Conservation (phyloP, 192 early-diverging fungal genomes). For the Backusella sp. region DNA sequence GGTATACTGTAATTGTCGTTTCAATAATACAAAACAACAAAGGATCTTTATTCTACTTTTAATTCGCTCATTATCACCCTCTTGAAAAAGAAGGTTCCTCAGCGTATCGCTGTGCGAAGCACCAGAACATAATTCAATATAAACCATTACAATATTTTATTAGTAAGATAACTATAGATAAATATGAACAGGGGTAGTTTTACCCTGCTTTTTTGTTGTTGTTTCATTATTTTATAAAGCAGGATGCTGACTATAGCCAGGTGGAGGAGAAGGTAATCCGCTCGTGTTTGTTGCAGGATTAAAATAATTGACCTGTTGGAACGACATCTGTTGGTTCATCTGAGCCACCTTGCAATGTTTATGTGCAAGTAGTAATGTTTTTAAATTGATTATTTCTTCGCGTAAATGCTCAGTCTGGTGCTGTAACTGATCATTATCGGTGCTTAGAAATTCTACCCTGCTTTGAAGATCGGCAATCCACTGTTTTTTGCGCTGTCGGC, state of each 20-base stretch:
- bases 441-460: not conserved
- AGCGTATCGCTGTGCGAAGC: too few species aligned
- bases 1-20: too few species aligned
- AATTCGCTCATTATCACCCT: too few species aligned
- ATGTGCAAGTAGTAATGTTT: not conserved
- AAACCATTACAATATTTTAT: too few species aligned
- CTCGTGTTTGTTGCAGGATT: not conserved
- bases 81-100: too few species aligned
- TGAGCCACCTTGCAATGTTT: not conserved
- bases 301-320: not conserved
- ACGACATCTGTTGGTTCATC: constrained; percentile 38
- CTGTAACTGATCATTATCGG: not conserved
- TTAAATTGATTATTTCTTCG: constrained; percentile 8
- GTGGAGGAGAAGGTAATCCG: not conserved
- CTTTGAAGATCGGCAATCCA: constrained; percentile 13
- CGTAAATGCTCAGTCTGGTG: not conserved
- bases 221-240: not conserved
- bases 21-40: too few species aligned
- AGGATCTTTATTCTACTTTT: too few species aligned
- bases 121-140: too few species aligned
- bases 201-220: not conserved
- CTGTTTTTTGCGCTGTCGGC: constrained; percentile 10
- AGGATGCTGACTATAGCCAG: not conserved
- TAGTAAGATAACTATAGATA: too few species aligned
- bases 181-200: too few species aligned